Base-by-base conservation (phyloP, 2,329 filamentous ascomycete genomes). In the Exutisphaerella laricina region DNA sequence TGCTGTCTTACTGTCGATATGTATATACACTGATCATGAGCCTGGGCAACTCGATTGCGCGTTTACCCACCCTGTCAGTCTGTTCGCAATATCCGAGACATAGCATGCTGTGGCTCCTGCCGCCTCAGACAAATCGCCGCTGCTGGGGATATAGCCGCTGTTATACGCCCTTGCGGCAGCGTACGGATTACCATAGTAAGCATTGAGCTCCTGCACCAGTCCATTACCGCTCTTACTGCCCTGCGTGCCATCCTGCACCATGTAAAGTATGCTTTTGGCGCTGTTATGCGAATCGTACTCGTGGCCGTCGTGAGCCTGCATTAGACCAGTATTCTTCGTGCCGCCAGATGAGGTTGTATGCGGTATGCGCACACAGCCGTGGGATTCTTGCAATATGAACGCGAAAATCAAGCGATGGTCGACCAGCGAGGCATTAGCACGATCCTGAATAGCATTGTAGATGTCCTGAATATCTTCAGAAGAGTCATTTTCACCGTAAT, bases 21-120 rank as follows among this genome's bases (percentile, higher is more conserved):
- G n/a, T n/a, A n/a, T n/a, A n/a, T n/a, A n/a, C n/a, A n/a, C n/a
- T n/a, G n/a, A n/a, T n/a, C n/a, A n/a, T n/a, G n/a, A 29, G 5
- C 32, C 41, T 3, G 41, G 35, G 48, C 54, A 57, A 30, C 25
- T 53, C 12, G 30, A 43, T 28, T 42, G 39, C 4, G 54, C 57
- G 23, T 54, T 46, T 26, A 59, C 59, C 68, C 68, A 71, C 14
- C 69, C 66, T 5, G 63, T 61, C 41, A 73, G 60, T 33, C 70
- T 63, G 53, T 74, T 73, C 36, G 74, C 73, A 51, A 76, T 61
- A 49, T 77, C 74, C 12, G 61, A 66, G 16, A 67, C 63, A 54
- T 77, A 77, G 62, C 73, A 76, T 45, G 68, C 67, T 8, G 71
- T 72, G 4, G 65, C 67, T n/a, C n/a, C n/a, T 25, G 67, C 68